Base-by-base conservation (phyloP, 768 basidiomycete species). In the Suillus brevipes region DNA sequence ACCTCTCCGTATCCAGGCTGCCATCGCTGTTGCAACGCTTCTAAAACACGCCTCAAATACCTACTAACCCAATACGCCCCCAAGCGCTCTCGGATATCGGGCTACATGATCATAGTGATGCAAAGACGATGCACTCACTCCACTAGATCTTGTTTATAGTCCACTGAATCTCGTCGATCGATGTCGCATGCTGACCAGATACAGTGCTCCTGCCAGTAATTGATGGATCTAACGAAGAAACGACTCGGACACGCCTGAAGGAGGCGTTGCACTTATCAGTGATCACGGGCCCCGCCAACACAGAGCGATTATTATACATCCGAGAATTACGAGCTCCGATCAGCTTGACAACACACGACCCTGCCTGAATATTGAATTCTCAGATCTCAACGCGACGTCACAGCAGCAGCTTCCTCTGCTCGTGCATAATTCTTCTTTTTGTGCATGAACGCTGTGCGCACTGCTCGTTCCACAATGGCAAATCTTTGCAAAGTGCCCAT, bases 401-500 rank as follows among this genome's bases (percentile, higher is more conserved):
- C 31, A 49, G 50, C 31, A 49, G 50, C 28, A 28, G 34, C 34
- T 28, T 36, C 36, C n/a, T 57, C 36, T 37, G 56, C 36, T 37
- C 14, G 36, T 37, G 36, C n/a, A 36, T 36, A n/a, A 37, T 18
- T 55, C 31, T 23, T 25, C 23, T 4, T 40, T 4, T 31, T 37
- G 52, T 70, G 62, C 18, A 75, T 75, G 75, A 67, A 66, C 66
- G 10, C 63, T 60, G 60, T 57, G 28, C 64, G 45, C 31, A 31
- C 31, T 23, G 62, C 53, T 49, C 42, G 67, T 49, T 62, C 62
- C 40, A 63, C 56, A 38, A 75, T 74, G 76, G 23, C 70, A n/a
- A 14, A 71, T 66, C 57, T 8, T 59, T 36, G 65, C 28, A 76
- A 75, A 71, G 68, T 76, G 12, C 68, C 85, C 16, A 78, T 86